Base-by-base conservation (phyloP, 1,284 basidiomycete genomes). In the Naganishia sp. region DNA sequence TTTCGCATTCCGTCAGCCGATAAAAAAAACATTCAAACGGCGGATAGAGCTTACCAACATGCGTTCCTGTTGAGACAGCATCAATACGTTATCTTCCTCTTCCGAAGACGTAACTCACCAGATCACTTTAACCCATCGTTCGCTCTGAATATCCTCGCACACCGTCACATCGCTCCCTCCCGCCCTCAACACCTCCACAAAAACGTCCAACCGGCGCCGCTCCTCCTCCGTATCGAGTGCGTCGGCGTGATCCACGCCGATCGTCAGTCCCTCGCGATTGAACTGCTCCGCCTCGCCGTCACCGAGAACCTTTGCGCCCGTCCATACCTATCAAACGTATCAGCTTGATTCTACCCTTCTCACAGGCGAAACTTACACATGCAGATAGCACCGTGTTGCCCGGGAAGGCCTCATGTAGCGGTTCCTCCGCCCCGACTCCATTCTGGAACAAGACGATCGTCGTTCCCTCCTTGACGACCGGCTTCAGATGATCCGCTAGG, bases 401-500 rank as follows among this genome's bases (percentile, higher is more conserved):
- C 0, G 82, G 81, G 71, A 83, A 80, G 21, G 73, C 73, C 2
- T 69, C 67, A 67, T 80, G 77, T 28, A 82, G 75, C 18, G 82
- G 80, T 31, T 75, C 80, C 72, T 83, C 82, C 60, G 80, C 80
- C 6, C 81, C 82, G 5, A 83, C 80, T 25, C 82, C 82, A 69
- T 83, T 83, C 72, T 83, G 82, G 0, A 83, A 74, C 36, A 82
- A 73, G n/a, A 83, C 79, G 46, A 83, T 77, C 33, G 76, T 72
- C 0, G 82, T 82, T n/a, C 67, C 23, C 5, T 70, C 49, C 3
- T 69, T 64, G 42, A 78, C 69, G 45, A 78, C 72, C 11, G 79
- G 79, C 13, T 49, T 52, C 63, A 81, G 71, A 53, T 75, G 72
- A 43, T 79, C 77, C 1, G 75, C 70, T 2, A 79, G 73, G 2